Base-by-base conservation (phyloP, 179 eudicot species). In the Vitellaria paradoxa region DNA sequence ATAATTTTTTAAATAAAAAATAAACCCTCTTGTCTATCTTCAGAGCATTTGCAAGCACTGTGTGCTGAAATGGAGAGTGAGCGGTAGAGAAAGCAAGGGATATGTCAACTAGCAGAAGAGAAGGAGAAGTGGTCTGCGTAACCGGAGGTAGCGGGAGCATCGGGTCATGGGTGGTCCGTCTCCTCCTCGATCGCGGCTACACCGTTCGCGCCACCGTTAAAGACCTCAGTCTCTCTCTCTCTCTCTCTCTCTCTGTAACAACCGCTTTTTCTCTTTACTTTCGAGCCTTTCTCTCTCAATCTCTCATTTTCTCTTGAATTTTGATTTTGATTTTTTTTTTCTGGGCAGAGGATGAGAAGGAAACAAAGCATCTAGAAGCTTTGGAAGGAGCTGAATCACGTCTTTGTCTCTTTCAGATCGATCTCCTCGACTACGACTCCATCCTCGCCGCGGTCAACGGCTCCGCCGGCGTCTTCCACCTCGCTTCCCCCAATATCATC, bases 401-500 rank as follows among this genome's bases (percentile, higher is more conserved):
- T 9, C 90, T 95, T 57, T 79, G 75, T 4, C 84, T 93, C 42
- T 93, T 91, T 74, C 91, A 90, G 70, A 91, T 95, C 30, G 93
- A 95, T 81, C 89, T 95, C 52, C 98, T 95, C 12, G 72, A 90
- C 57, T 90, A 88, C 61, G 92, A 87, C 59, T 89, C 99, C 68
- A 86, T 95, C 37, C 21, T 75, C 9, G 82, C 91, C 9, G 92
- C 92, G 12, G 67, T 95, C 6, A 67, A 68, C 6, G 97, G 85
- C 17, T 72, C 90, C 11, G 30, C 78, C n/a, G 99, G 99, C 5
- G 97, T 95, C 63, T 90, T 95, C 70, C 99, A 95, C 80, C 68
- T 95, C 9, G 99, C 99, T 9, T 90, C 97, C 6, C 99, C 97
- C 17, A 84, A 88, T 79, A 93, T 82, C 17, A 87, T 91, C 20